Evolutionary conservation across 169 alveolate genomes (phyloP).

Genomic region (Plasmodium adleri): DNA sequence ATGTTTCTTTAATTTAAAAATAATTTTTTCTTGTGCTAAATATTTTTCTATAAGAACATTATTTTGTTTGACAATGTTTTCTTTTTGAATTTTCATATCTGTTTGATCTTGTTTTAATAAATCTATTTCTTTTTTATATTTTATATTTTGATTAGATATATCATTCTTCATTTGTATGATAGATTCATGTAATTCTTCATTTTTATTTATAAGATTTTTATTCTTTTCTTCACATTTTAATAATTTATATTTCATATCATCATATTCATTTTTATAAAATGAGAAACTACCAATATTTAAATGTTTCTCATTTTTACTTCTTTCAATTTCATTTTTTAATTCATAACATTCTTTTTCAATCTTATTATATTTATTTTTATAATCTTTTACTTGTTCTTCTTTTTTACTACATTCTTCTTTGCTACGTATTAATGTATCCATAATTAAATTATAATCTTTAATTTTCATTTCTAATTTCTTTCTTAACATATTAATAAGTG

Average conservation of each 20-base stretch:
- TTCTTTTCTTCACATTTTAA: slow-evolving; percentile 33
- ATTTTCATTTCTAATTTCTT: slow-evolving; percentile 30
- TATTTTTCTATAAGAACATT: slow-evolving; percentile 3
- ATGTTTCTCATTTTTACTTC: slow-evolving; percentile 9
- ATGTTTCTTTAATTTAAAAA: not conserved
- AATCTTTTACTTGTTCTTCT: slow-evolving; percentile 19
- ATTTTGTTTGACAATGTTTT: not conserved
- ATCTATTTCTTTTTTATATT: slow-evolving; percentile 22
- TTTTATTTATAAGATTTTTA: slow-evolving; percentile 14
- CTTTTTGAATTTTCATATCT: slow-evolving; percentile 7
- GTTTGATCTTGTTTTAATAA: slow-evolving; percentile 14
- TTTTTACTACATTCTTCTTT: slow-evolving; percentile 52
- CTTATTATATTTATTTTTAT: slow-evolving; percentile 22
- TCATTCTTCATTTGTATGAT: slow-evolving; percentile 11
- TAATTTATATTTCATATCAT: slow-evolving; percentile 36
- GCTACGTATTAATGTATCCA: slow-evolving; percentile 47
- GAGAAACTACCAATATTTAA: slow-evolving; percentile 11
- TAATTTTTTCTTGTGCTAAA: slow-evolving; percentile 12
- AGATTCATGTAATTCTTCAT: slow-evolving; percentile 17
- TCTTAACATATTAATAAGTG: slow-evolving; percentile 31
- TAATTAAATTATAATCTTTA: slow-evolving; percentile 53
- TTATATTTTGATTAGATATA: slow-evolving; percentile 6
- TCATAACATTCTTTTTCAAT: slow-evolving; percentile 21
- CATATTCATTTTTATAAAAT: slow-evolving; percentile 45
- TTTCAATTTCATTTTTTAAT: slow-evolving; percentile 44